Conservation (phyloP, 2,329 filamentous ascomycete species). For the Epichloe uncinata region DNA sequence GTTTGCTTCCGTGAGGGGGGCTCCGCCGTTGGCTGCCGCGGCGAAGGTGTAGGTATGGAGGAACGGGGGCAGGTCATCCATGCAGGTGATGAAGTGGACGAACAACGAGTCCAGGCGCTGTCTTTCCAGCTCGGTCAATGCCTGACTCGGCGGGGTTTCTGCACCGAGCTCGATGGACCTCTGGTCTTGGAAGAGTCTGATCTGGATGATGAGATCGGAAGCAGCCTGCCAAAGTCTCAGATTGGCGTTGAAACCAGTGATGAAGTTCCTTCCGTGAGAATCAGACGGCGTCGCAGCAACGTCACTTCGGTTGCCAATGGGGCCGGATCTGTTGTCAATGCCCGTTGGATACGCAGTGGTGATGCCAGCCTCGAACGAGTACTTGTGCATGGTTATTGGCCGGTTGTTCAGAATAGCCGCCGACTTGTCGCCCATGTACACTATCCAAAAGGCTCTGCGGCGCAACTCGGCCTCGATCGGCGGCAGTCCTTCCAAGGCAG, state of each 20-base stretch:
- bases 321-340: constrained; percentile 14
- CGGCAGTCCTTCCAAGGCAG: constrained; percentile 20
- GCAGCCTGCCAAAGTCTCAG: constrained; percentile 26
- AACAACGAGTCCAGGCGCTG: constrained; percentile 22
- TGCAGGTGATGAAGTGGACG: constrained; percentile 26
- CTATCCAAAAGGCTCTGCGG: constrained; percentile 24
- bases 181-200: constrained; percentile 19
- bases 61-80: constrained; percentile 24
- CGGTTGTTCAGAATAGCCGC: constrained; percentile 26
- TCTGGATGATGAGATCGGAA: constrained; percentile 24
- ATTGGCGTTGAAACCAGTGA: constrained; percentile 29
- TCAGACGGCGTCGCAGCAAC: constrained; percentile 7
- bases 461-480: constrained; percentile 26
- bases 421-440: constrained; percentile 28
- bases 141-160: not conserved
- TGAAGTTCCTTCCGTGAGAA: constrained; percentile 15
- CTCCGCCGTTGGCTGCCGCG: constrained; percentile 3
- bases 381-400: constrained; percentile 30
- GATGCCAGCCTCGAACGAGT: constrained; percentile 26
- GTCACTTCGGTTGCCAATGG: constrained; percentile 6
- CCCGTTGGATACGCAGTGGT: constrained; percentile 22
- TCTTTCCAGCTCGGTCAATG: constrained; percentile 15
- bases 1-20: constrained; percentile 13
- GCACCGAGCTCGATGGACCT: constrained; percentile 6
- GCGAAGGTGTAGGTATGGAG: constrained; percentile 18